These are phyloP conservation scores for Desmodesmus armatus DNA, from an alignment of 139 green algal species.

Conservation along the genomic window DNA sequence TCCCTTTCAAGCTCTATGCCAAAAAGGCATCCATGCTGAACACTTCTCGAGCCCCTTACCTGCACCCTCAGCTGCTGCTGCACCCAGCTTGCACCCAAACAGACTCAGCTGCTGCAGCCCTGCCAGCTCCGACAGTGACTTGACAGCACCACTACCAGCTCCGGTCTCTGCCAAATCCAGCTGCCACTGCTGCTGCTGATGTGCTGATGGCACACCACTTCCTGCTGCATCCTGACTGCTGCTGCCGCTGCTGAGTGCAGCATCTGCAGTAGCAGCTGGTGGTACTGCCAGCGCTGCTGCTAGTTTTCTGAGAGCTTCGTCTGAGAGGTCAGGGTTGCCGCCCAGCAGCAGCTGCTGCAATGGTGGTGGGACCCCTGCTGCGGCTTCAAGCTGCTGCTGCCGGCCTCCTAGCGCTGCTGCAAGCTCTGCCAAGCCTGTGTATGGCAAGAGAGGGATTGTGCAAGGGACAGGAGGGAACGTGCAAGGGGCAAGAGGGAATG, in stretches of 20 bases:
- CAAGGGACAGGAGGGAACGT: no score
- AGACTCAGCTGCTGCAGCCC: conserved; percentile 10
- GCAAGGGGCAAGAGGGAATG: no score
- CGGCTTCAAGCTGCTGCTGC: neutral
- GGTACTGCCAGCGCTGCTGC: conserved; percentile 15
- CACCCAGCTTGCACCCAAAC: conserved; percentile 22
- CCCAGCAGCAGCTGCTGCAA: conserved; percentile 31
- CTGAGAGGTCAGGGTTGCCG: neutral
- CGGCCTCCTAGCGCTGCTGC: neutral
- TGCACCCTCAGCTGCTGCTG: neutral
- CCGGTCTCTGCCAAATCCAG: conserved; percentile 17
- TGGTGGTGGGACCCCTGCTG: neutral
- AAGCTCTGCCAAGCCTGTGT: conserved; percentile 11
- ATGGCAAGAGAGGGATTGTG: no score
- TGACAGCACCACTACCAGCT: neutral
- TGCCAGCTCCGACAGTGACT: neutral
- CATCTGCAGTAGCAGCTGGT: neutral
- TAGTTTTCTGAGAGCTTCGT: neutral
- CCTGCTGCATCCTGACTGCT: neutral
- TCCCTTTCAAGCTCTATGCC: no score
- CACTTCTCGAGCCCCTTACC: no score
- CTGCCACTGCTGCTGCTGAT: conserved; percentile 20
- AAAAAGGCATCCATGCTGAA: no score
- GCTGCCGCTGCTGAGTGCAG: neutral
- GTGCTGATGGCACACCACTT: neutral